Evolutionary conservation across 306 rosid genomes (phyloP).

Genomic region (Lupinus albus): DNA sequence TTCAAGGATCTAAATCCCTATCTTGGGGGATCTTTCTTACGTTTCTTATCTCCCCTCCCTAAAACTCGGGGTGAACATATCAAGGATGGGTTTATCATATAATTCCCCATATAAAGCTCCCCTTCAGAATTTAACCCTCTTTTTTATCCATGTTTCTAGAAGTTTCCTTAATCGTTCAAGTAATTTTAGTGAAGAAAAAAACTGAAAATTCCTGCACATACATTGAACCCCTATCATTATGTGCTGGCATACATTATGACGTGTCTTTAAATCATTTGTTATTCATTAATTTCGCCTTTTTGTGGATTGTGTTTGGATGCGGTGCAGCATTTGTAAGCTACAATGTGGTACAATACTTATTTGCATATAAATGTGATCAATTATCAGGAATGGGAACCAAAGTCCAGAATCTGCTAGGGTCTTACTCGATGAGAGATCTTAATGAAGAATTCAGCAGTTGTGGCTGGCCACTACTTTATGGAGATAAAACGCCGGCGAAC

Average conservation of each 20-base stretch:
- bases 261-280: neutral
- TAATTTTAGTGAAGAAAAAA: neutral
- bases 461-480: constrained; percentile 76
- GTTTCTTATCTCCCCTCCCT: neutral
- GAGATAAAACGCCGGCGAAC: constrained; percentile 63
- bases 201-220: neutral
- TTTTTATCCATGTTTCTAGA: neutral
- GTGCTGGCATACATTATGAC: neutral
- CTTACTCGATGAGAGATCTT: constrained; percentile 91
- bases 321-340: constrained; percentile 5
- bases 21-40: too few relatives aligned
- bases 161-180: neutral
- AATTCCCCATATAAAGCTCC: too few relatives aligned
- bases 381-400: constrained; percentile 96
- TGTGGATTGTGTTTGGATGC: constrained; percentile 26
- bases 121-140: neutral
- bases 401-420: constrained; percentile 78
- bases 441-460: constrained; percentile 90
- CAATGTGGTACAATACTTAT: constrained; percentile 26
- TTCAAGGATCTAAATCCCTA: neutral
- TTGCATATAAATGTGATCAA: constrained; percentile 31
- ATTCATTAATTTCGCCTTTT: constrained; percentile 7
- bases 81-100: neutral
- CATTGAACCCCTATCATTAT: constrained; percentile 2
- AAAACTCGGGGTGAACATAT: neutral